Percentiles rank a stretch among this genome's conserved stretches.
Conservation (phyloP, 179 eudicot species). For the Corrigiola litoralis region DNA sequence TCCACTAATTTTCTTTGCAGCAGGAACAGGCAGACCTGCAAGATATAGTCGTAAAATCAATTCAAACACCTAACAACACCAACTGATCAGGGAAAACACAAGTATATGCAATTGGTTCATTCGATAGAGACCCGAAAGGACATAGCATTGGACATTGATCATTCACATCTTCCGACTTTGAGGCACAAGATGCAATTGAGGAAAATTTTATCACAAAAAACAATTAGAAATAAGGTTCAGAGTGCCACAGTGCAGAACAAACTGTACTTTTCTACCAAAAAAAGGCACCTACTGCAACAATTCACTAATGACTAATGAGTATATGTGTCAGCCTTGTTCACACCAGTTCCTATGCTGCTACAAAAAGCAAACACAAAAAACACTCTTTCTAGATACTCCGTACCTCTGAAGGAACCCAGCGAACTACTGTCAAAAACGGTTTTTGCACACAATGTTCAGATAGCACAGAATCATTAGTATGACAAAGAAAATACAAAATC, state of each 20-base stretch:
- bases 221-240: too few species aligned
- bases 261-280: too few species aligned
- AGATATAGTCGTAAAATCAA: background rate
- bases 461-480: background rate
- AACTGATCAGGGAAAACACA: background rate
- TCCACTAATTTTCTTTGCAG: slow-evolving; percentile 88
- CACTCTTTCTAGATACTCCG: too few species aligned
- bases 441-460: background rate
- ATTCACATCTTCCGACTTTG: background rate
- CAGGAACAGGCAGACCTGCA: slow-evolving; percentile 78
- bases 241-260: too few species aligned
- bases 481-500: background rate
- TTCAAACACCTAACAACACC: background rate
- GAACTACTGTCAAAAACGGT: background rate
- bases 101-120: background rate
- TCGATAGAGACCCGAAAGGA: background rate
- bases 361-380: too few species aligned
- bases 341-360: too few species aligned
- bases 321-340: too few species aligned
- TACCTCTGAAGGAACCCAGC: too few species aligned
- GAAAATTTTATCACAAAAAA: too few species aligned
- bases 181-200: too few species aligned
- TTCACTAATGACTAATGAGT: too few species aligned
- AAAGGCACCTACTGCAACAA: too few species aligned
- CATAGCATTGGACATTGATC: background rate